A percentile compares a stretch with the other conserved stretches of the same genome.
These are phyloP conservation scores for Lactarius akahatsu DNA, from an alignment of 768 basidiomycete species.

Conservation along the genomic window DNA sequence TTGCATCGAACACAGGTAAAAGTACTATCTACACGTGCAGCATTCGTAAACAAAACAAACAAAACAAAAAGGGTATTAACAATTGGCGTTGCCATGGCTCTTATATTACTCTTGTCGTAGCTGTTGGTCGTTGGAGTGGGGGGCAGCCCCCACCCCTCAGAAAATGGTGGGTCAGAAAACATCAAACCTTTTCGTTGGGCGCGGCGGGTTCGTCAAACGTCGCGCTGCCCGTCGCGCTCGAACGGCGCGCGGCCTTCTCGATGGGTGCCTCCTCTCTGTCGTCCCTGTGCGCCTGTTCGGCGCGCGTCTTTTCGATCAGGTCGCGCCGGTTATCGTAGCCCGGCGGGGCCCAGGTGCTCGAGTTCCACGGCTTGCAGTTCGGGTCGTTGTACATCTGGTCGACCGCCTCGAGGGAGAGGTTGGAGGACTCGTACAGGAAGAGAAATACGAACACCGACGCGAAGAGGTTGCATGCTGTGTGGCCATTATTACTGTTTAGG, in stretches of 20 bases:
- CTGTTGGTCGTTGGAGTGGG: not conserved
- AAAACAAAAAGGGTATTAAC: not conserved
- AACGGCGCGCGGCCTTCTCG: not conserved
- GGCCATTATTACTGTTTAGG: no score
- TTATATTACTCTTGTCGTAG: not conserved
- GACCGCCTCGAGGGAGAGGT: conserved; percentile 65
- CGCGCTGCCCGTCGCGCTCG: conserved; percentile 8
- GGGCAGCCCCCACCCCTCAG: not conserved
- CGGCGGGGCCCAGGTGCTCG: conserved; percentile 55
- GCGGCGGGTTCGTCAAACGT: not conserved
- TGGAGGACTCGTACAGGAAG: conserved; percentile 74
- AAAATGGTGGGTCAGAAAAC: not conserved
- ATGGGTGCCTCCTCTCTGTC: no score
- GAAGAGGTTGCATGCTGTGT: conserved; percentile 52
- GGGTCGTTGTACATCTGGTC: conserved; percentile 68
- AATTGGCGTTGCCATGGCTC: not conserved
- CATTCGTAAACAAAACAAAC: no score
- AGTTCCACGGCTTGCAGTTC: conserved; percentile 65
- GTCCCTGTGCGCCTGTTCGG: conserved; percentile 39
- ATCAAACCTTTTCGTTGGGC: not conserved
- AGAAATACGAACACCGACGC: conserved; percentile 62
- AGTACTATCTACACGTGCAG: no score
- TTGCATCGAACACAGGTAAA: no score
- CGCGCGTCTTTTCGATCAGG: conserved; percentile 44
- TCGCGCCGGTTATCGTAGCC: conserved; percentile 51